A percentile compares a stretch with the other conserved stretches of the same genome.
phyloP scores from a whole-genome alignment of 768 basidiomycete species.

The Calocera viscosa region DNA sequence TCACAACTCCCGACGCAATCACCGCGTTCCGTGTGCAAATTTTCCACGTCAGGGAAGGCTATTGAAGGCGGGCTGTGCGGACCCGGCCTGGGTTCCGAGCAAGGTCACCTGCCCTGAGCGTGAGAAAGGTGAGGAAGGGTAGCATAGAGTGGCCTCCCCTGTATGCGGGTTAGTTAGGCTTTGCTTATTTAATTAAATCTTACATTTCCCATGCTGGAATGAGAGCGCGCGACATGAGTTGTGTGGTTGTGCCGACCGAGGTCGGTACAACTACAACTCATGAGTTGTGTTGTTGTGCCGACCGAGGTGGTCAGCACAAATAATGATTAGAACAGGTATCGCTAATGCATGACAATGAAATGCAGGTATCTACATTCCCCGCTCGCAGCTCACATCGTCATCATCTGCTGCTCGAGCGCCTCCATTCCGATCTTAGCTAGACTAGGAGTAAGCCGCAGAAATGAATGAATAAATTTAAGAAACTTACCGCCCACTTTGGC shows the following conservation, averaged over 20 bases:
- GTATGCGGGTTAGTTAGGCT: no score
- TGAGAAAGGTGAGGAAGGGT: no score
- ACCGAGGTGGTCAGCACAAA: not conserved
- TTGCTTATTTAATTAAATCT: no score
- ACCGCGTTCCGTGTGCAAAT: no score
- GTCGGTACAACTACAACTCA: not conserved
- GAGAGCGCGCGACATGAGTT: not conserved
- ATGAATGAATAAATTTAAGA: not conserved
- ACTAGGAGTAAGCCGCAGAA: not conserved
- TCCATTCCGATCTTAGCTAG: not conserved
- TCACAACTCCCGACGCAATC: no score
- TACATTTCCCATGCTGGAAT: no score
- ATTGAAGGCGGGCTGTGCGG: no score
- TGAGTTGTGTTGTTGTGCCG: not conserved
- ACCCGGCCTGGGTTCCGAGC: no score
- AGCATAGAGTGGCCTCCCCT: no score
- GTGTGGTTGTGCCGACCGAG: not conserved
- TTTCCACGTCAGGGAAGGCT: no score
- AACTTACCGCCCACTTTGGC: not conserved
- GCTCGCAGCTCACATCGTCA: not conserved
- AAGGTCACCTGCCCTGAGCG: no score
- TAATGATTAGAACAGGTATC: not conserved
- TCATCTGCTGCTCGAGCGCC: not conserved
- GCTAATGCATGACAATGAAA: not conserved
- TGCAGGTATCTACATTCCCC: not conserved